Evolutionary conservation across 2,329 filamentous ascomycete species (phyloP).

Genomic region (Fusarium secorum): DNA sequence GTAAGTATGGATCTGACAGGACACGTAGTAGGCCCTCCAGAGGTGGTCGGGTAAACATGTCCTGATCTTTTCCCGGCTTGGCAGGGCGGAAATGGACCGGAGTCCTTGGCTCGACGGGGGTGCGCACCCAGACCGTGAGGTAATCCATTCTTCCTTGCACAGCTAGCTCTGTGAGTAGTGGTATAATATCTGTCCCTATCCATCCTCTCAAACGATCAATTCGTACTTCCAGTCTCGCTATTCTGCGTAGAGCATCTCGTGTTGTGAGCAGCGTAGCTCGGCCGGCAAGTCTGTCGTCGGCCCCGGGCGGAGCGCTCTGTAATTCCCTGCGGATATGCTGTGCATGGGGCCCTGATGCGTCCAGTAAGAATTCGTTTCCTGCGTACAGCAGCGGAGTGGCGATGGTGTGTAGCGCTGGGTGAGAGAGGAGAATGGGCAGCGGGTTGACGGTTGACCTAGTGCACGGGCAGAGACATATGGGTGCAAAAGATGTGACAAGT

Average conservation of each 20-base stretch:
- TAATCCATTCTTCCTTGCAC: conserved; percentile 44
- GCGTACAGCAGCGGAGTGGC: conserved; percentile 46
- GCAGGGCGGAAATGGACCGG: conserved; percentile 2
- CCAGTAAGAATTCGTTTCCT: conserved; percentile 45
- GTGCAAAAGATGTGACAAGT: conserved; percentile 38
- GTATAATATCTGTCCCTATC: conserved; percentile 42
- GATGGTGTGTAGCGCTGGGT: conserved; percentile 46
- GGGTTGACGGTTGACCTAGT: conserved; percentile 33
- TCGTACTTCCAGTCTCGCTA: conserved; percentile 42
- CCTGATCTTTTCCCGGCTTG: conserved; percentile 18
- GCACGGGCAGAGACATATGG: conserved; percentile 45
- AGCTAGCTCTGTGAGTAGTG: conserved; percentile 45
- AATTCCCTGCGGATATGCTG: conserved; percentile 41
- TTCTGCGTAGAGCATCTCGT: conserved; percentile 37
- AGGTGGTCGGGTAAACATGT: conserved; percentile 43
- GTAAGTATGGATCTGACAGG: conserved; percentile 56
- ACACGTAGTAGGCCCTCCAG: conserved; percentile 50
- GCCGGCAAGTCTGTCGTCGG: conserved; percentile 18
- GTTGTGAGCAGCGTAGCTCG: conserved; percentile 36
- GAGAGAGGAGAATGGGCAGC: conserved; percentile 44
- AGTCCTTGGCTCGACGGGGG: conserved; percentile 10
- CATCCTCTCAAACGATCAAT: conserved; percentile 46
- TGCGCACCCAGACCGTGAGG: conserved; percentile 34
- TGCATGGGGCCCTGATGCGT: conserved; percentile 41
- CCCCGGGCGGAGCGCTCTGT: conserved; percentile 18